Base-by-base conservation (phyloP, 2,329 filamentous ascomycete species). In the Furcasterigmium sp. region DNA sequence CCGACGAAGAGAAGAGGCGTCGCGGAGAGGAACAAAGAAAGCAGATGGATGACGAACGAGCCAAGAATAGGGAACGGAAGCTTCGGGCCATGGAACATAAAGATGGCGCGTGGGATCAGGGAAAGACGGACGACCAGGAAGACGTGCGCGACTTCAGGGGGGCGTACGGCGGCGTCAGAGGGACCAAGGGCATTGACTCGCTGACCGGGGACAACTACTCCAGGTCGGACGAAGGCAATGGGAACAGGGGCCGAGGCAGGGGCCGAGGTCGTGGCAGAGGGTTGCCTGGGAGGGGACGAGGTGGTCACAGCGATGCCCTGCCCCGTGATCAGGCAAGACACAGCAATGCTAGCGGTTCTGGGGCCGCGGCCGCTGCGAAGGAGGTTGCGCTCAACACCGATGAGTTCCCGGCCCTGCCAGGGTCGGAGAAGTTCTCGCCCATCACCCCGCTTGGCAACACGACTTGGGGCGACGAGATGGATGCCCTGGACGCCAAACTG, bases 381-480 rank as follows among this genome's bases (percentile, higher is more conserved):
- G 57, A 66, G 43, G 53, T 57, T 4, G 61, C 60, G 2, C 58
- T 64, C 2, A 58, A 51, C 8, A 45, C 51, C 0, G 63, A 67
- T 0, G 68, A 68, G 25, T 72, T 70, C 51, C 69, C 68, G 3
- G 59, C 65, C 0, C 53, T 71, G 28, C 65, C 68, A 3, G 44
- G 44, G 13, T 38, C 35, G 14, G 46, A 46, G 4, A 34, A 46
- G 17, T 48, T 60, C n/a, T 57, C 61, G 43, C 55, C 66, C 14
- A 35, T 63, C 2, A 64, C 67, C 6, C 60, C 67, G 8, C 61
- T 61, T 1, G 53, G 69, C 15, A 68, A 70, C 8, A 68, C 62
- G 10, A 64, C 72, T 43, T 80, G 77, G 77, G 77, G 74, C 40
- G 77, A 81, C 28, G 77, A 81, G 59, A 75, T 80, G 67, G 73